A percentile compares a stretch with the other conserved stretches of the same genome.
Conservation (phyloP, 495 filamentous ascomycete species). For the Durotheca rogersii region DNA sequence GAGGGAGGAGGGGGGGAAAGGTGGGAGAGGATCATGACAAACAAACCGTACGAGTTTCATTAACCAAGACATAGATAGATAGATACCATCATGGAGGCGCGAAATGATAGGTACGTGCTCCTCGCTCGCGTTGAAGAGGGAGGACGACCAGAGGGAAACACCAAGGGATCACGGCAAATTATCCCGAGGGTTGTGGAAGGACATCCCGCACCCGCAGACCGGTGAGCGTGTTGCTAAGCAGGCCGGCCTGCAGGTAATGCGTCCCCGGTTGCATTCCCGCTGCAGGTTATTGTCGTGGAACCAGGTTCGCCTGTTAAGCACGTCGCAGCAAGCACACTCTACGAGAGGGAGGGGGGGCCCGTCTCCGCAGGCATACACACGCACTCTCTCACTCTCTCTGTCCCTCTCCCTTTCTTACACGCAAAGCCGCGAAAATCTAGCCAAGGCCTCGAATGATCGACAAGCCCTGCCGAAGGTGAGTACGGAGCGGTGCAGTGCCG, state of each 20-base stretch:
- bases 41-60: conserved; percentile 7
- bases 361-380: conserved; percentile 27
- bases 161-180: conserved; percentile 21
- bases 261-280: conserved; percentile 32
- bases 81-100: background rate
- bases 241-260: conserved; percentile 27
- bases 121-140: background rate
- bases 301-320: conserved; percentile 19
- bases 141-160: background rate
- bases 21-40: background rate
- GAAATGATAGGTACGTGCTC: conserved; percentile 6
- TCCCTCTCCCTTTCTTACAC: no score
- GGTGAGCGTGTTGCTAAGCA: conserved; percentile 16
- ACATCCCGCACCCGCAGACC: conserved; percentile 18
- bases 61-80: background rate
- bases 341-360: no score
- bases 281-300: conserved; percentile 25
- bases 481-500: background rate
- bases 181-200: conserved; percentile 22
- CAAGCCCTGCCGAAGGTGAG: conserved; percentile 16
- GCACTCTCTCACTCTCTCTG: conserved; percentile 5
- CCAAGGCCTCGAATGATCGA: conserved; percentile 29
- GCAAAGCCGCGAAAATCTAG: no score
- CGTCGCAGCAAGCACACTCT: conserved; percentile 1
- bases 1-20: no score